Base-by-base conservation (phyloP, 495 filamentous ascomycete genomes). In the Aspergillus coremiiformis region DNA sequence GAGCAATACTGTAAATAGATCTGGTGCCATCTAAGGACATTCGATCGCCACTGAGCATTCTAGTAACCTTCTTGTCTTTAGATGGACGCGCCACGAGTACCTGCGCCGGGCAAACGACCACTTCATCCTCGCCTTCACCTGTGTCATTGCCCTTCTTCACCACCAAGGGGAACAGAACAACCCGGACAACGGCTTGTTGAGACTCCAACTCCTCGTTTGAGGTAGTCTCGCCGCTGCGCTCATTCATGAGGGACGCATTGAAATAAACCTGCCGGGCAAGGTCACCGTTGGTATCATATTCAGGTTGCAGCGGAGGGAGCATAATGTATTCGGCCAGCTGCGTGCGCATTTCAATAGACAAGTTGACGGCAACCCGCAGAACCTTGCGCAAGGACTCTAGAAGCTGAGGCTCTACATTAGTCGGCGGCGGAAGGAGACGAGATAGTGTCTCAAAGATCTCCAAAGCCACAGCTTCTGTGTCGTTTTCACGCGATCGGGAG, bases 251-350 rank as follows among this genome's bases (percentile, higher is more conserved):
- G 8, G 81, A 76, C 0, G 91, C 86, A 63, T 92, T 94, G 81
- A 97, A 98, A 47, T 73, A 72, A 14, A 95, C 84, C 39, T 89
- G 86, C 33, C 84, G 86, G 27, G 78, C 77, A 15, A 97, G 80
- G 59, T 96, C 92, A 59, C 93, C 93, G 54, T 89, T 85, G 55
- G 83, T 85, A 68, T 97, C 91, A 71, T 93, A 97, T 61, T 95
- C 89, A 10, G 94, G 92, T 56, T 90, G 88, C n/a, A 94, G 76
- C 8, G 93, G 91, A 4, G 92, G 92, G 5, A 95, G 83, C 91
- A 98, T 96, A 68, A 93, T 89, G 69, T 92, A 98, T 67, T 96
- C 91, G 15, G 93, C 89, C 12, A 90, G 78, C 65, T 98, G 93
- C 15, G 85, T 92, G 57, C 93, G 88, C 94, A 98, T 96, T 74